Evolutionary conservation across 129 eudicot genomes (phyloP).

Genomic region (Tanacetum coccineum): DNA sequence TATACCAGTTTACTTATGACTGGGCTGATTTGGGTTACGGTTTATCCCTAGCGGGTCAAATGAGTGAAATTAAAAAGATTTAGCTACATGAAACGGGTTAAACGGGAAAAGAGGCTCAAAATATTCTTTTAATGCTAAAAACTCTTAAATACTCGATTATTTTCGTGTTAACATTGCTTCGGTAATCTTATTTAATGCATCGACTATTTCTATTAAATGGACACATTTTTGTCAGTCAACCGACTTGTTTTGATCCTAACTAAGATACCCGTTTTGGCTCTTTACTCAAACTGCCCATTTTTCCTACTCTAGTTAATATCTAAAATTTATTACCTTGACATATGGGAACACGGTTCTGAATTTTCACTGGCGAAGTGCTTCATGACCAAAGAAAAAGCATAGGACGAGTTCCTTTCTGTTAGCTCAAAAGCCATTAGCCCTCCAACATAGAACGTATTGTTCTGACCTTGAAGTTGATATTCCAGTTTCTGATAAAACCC

Average conservation of each 20-base stretch:
- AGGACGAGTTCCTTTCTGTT: conserved; percentile 47
- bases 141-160: too few species aligned
- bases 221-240: too few species aligned
- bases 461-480: conserved; percentile 41
- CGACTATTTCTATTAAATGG: too few species aligned
- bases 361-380: conserved; percentile 40
- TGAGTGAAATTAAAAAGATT: too few species aligned
- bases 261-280: neutral
- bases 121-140: too few species aligned
- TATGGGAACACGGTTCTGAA: conserved; percentile 34
- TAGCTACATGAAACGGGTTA: too few species aligned
- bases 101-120: too few species aligned
- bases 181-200: too few species aligned
- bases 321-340: conserved; percentile 32
- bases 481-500: conserved; percentile 51
- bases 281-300: neutral
- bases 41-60: too few species aligned
- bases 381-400: conserved; percentile 37
- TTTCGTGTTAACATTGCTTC: too few species aligned
- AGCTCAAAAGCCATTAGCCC: conserved; percentile 51
- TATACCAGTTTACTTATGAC: neutral
- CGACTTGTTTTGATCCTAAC: neutral
- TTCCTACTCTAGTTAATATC: neutral
- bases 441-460: conserved; percentile 39
- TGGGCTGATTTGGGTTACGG: too few species aligned